phyloP scores from a whole-genome alignment of 306 rosid genomes.

The Cicer pinnatifidum region DNA sequence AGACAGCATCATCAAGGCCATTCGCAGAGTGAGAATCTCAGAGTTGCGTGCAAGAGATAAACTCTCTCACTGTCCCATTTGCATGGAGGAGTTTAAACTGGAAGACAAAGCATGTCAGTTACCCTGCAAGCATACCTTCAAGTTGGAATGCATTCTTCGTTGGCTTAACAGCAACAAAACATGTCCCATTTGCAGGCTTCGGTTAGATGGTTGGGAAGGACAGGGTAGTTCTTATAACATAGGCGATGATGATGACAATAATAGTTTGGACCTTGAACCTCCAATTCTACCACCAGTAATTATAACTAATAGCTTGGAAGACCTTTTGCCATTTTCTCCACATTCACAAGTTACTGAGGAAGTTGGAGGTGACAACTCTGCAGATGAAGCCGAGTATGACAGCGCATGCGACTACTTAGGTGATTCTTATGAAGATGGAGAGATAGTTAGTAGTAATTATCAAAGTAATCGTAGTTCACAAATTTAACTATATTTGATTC shows the following conservation, averaged over 20 bases:
- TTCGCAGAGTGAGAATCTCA: constrained; percentile 52
- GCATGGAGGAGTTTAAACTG: constrained; percentile 71
- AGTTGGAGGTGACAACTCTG: constrained; percentile 1
- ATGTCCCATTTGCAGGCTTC: constrained; percentile 78
- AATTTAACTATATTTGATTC: constrained; percentile 5
- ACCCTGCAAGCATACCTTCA: constrained; percentile 74
- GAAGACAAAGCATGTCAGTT: constrained; percentile 61
- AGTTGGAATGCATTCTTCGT: constrained; percentile 64
- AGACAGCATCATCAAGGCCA: not conserved
- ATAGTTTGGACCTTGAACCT: not conserved
- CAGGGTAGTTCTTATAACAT: not conserved
- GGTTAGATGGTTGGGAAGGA: constrained; percentile 21
- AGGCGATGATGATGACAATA: not conserved
- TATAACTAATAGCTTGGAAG: not conserved
- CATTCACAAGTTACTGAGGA: not conserved
- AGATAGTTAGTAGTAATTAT: not conserved
- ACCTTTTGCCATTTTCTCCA: not conserved
- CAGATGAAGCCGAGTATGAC: constrained; percentile 17
- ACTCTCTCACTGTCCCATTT: constrained; percentile 61
- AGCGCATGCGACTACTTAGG: constrained; percentile 35
- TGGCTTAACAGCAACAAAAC: constrained; percentile 74
- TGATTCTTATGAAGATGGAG: not conserved
- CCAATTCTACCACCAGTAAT: not conserved
- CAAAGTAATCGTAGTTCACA: not conserved
- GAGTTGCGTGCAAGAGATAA: constrained; percentile 50